Base-by-base conservation (phyloP, 73 alveolate genomes). In the Symbiodinium pilosum region DNA sequence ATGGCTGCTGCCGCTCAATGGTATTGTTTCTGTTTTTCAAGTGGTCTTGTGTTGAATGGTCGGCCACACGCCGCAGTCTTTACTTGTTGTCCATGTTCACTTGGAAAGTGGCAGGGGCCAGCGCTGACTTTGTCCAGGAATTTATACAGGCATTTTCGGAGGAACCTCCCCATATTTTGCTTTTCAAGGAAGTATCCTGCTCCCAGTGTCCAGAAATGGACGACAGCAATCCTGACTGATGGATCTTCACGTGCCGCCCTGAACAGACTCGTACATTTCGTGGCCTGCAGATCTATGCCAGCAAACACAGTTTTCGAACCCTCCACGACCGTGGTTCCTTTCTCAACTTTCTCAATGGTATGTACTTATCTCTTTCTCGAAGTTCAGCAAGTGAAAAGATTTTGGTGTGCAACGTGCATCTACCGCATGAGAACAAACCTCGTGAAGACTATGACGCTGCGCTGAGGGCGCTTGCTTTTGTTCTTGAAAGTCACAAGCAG, bases 381-480 rank as follows among this genome's bases (percentile, higher is more conserved):
- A 16, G 73, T 32, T 20, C 73, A 12, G 32, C 14, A 16, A 32
- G 21, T 32, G 21, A 56, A 32, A 32, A 56, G 32, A 20, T 56
- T 56, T 56, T 56, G 73, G 73, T 56, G 73, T 56, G 73, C 73
- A 56, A 56, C 73, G 73, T 56, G 73, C 73, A 56, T 20, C 73
- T 56, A 3, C 73, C 73, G 34, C 73, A 56, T 20, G 73, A 56
- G 73, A 56, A 56, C 73, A 56, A 56, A 20, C 73, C 73, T 8
- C 73, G 32, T 26, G 34, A 16, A 32, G 73, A 56, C 32, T 56
- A 16, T 56, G 73, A 56, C 21, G 73, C 73, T 32, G 73, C 73
- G 6, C 73, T 56, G 14, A 16, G 32, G 14, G 73, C 73, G 9
- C 21, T 8, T 26, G 21, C 73, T 3, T 26, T 32, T 3, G 21